Evolutionary conservation across 352 stramenopile species (phyloP).

Genomic region (Globisporangium abappressorium): DNA sequence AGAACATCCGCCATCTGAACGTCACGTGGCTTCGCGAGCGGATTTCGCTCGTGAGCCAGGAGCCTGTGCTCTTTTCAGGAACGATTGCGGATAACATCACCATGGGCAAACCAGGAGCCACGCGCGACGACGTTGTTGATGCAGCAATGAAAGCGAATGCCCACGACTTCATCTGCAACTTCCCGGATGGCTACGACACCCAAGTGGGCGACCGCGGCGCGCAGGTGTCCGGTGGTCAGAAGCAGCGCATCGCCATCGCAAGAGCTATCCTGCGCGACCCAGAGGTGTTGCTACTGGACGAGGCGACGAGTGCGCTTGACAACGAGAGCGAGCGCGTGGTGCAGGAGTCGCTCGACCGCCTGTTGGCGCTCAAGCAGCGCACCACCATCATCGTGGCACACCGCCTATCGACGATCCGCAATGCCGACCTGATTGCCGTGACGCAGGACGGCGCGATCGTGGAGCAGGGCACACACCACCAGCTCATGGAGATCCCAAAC

Average conservation of each 20-base stretch:
- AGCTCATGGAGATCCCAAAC: constrained; percentile 29
- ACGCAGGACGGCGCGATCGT: constrained; percentile 38
- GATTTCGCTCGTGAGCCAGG: constrained; percentile 77
- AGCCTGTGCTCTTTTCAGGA: constrained; percentile 75
- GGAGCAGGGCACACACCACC: constrained; percentile 36
- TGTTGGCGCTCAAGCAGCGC: too few species aligned
- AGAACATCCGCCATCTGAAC: constrained; percentile 60
- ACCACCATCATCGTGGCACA: too few species aligned
- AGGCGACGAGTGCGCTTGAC: too few species aligned
- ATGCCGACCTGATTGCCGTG: too few species aligned
- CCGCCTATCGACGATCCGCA: too few species aligned
- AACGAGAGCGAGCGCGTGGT: too few species aligned
- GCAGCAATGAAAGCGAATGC: constrained; percentile 84
- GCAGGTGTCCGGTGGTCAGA: too few species aligned
- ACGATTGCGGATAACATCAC: constrained; percentile 63
- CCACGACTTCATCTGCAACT: constrained; percentile 88
- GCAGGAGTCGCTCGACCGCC: too few species aligned
- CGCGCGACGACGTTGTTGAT: constrained; percentile 75
- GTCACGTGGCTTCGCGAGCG: constrained; percentile 41
- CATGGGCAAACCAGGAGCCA: constrained; percentile 37
- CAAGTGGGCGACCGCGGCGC: constrained; percentile 91
- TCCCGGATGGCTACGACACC: constrained; percentile 87
- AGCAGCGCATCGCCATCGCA: too few species aligned
- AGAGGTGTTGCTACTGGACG: too few species aligned
- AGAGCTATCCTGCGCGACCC: too few species aligned